These are phyloP conservation scores for Nemania sp. DNA, from an alignment of 2,329 filamentous ascomycete species.

Conservation along the genomic window DNA sequence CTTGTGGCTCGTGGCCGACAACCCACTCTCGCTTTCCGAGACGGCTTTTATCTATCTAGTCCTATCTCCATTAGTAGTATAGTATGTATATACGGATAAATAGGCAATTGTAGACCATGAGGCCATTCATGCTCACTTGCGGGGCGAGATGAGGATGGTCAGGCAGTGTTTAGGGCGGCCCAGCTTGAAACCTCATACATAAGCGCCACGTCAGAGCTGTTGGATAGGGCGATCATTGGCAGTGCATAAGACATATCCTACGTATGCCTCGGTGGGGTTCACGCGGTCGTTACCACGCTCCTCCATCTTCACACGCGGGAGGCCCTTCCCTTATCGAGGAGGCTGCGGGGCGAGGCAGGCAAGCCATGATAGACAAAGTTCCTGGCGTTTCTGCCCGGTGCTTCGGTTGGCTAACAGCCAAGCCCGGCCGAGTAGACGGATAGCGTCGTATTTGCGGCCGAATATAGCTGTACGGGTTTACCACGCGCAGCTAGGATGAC, in stretches of 20 bases:
- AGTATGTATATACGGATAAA: neutral
- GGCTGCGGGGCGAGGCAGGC: conserved; percentile 12
- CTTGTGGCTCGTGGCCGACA: conserved; percentile 16
- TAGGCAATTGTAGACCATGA: conserved; percentile 7
- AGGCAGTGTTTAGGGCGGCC: neutral
- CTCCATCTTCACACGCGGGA: conserved; percentile 7
- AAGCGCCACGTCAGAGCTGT: conserved; percentile 14
- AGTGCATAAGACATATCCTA: conserved; percentile 8
- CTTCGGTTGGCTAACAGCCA: conserved; percentile 20
- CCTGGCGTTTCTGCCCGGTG: conserved; percentile 9
- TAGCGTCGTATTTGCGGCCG: conserved; percentile 25
- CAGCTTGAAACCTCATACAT: conserved; percentile 19
- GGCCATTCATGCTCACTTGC: neutral
- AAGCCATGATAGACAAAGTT: conserved; percentile 20
- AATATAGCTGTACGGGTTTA: conserved; percentile 31
- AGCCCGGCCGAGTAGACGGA: conserved; percentile 17
- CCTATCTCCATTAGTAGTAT: conserved; percentile 9
- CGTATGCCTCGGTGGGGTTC: neutral
- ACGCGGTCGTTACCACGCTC: conserved; percentile 6
- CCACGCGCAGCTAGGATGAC: conserved; percentile 33
- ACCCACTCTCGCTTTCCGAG: conserved; percentile 35
- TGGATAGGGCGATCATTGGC: conserved; percentile 4
- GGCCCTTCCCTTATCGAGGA: conserved; percentile 7
- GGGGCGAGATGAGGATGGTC: neutral
- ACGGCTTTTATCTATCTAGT: conserved; percentile 5